These are phyloP conservation scores for Hura crepitans DNA, from an alignment of 441 rosid species.

Conservation along the genomic window DNA sequence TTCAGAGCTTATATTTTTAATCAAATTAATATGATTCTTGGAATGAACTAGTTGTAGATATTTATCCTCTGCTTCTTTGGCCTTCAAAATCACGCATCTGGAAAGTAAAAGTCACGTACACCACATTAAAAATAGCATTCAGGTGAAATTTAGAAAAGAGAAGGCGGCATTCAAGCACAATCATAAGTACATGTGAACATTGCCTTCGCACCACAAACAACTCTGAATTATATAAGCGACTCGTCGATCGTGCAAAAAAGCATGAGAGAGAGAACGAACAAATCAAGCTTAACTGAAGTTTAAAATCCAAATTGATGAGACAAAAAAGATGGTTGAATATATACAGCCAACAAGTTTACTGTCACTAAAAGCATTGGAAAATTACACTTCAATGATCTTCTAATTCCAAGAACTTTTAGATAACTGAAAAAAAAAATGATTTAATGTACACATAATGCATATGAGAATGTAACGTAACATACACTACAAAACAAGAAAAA, in stretches of 20 bases:
- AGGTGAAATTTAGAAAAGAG: neutral
- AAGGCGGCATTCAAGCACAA: neutral
- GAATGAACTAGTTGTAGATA: constrained; percentile 59
- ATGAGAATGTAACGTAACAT: no score
- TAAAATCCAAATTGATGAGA: no score
- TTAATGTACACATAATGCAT: no score
- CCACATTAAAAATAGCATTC: neutral
- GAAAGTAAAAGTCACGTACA: constrained; percentile 18
- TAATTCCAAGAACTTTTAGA: no score
- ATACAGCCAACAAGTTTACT: no score
- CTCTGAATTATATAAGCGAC: no score
- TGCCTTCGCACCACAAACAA: neutral
- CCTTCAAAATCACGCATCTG: constrained; percentile 70
- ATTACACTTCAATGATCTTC: no score
- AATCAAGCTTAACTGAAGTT: neutral
- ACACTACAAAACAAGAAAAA: no score
- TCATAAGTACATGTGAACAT: neutral
- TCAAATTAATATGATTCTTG: constrained; percentile 53
- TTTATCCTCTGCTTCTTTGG: constrained; percentile 64
- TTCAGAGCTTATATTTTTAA: constrained; percentile 61
- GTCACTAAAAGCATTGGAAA: no score
- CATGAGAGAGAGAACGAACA: neutral
- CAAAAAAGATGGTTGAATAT: no score
- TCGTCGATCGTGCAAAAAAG: no score
- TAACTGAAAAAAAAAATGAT: no score